Conservation (phyloP, 108 stramenopile species). For the Mayamaea pseudoterrestris region DNA sequence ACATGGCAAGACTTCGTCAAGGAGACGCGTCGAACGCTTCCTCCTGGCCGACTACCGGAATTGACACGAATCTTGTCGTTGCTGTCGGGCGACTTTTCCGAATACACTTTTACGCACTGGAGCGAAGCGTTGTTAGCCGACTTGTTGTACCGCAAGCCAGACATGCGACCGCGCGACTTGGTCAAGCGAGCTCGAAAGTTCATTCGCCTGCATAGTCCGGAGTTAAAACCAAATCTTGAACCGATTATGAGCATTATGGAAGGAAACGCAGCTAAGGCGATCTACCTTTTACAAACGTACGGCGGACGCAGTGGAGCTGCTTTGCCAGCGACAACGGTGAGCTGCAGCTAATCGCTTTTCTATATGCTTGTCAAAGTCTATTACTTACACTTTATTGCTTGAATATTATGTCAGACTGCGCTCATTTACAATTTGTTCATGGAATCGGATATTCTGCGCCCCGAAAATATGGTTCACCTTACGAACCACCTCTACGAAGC, state of each 20-base stretch:
- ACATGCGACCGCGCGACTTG: conserved; percentile 45
- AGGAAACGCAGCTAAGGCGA: conserved; percentile 42
- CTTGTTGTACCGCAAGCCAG: conserved; percentile 48
- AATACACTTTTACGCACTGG: conserved; percentile 30
- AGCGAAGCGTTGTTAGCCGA: conserved; percentile 46
- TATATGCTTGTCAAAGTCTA: not conserved
- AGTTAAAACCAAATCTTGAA: too few species aligned
- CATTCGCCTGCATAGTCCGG: too few species aligned
- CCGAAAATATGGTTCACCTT: conserved; percentile 11
- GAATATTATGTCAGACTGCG: conserved; percentile 21
- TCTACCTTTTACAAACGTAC: conserved; percentile 29
- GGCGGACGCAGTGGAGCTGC: conserved; percentile 74
- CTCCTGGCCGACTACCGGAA: too few species aligned
- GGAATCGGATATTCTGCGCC: conserved; percentile 38
- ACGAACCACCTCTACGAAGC: conserved; percentile 49
- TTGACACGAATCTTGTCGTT: conserved; percentile 18
- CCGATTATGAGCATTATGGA: conserved; percentile 57
- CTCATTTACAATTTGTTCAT: conserved; percentile 47
- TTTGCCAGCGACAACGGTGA: conserved; percentile 63
- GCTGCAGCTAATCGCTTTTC: not conserved
- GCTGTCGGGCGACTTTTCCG: conserved; percentile 20
- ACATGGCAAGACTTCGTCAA: conserved; percentile 38
- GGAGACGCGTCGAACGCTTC: conserved; percentile 18
- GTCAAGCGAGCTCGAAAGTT: conserved; percentile 26
- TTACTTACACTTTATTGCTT: not conserved